A percentile compares a stretch with the other conserved stretches of the same genome.
Conservation (phyloP, 2,329 filamentous ascomycete genomes). For the Neonectria punicea region DNA sequence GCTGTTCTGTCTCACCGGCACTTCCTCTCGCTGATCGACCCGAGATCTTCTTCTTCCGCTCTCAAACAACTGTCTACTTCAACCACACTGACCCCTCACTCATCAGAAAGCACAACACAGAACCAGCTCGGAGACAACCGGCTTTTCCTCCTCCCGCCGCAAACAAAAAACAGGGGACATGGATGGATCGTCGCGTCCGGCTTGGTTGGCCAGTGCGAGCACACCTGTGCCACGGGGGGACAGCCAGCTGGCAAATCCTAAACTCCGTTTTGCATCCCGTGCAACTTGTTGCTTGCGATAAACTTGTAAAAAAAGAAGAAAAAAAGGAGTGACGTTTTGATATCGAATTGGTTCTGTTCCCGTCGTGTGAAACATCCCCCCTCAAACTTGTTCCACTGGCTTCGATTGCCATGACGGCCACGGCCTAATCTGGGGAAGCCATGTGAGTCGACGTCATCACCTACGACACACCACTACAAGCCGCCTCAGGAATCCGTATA, state of each 20-base stretch:
- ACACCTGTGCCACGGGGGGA: not conserved
- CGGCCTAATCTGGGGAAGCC: slow-evolving; percentile 12
- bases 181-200: not conserved
- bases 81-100: not conserved
- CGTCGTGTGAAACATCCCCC: slow-evolving; percentile 8
- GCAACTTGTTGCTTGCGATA: not conserved
- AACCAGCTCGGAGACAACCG: not conserved
- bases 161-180: not conserved
- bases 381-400: not conserved
- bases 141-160: not conserved
- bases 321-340: not conserved
- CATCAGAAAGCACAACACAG: not conserved
- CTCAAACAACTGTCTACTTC: no score
- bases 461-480: slow-evolving; percentile 17
- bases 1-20: not conserved
- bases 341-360: not conserved
- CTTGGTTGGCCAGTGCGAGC: not conserved
- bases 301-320: no score
- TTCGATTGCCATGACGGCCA: slow-evolving; percentile 4
- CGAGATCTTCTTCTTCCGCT: no score
- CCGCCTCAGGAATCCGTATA: slow-evolving; percentile 12
- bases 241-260: not conserved
- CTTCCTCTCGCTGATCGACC: no score
- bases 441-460: slow-evolving; percentile 45
- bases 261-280: not conserved